Evolutionary conservation across 1,284 basidiomycete species (phyloP).

Genomic region (Acaromyces ingoldii): DNA sequence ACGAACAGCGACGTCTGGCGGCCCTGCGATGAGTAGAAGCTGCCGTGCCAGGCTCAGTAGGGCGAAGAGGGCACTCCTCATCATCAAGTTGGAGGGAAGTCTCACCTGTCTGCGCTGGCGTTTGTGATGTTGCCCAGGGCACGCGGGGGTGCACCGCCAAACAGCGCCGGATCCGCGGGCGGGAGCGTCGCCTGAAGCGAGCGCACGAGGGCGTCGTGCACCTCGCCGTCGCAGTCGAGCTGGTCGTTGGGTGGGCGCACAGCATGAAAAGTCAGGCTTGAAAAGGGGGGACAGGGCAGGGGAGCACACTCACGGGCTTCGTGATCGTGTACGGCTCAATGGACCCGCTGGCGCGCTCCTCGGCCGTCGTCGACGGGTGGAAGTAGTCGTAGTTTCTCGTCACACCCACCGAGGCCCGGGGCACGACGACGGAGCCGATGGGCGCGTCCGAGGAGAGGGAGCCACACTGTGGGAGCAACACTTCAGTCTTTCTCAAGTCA

Average conservation of each 20-base stretch:
- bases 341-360: constrained; percentile 17
- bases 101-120: constrained; percentile 27
- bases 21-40: constrained; percentile 80
- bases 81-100: not conserved
- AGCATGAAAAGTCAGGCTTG: not conserved
- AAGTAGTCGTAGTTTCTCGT: constrained; percentile 70
- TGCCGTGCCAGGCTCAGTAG: constrained; percentile 33
- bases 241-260: not conserved
- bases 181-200: constrained; percentile 19
- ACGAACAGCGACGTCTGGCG: constrained; percentile 67
- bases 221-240: constrained; percentile 60
- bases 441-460: constrained; percentile 63
- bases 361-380: constrained; percentile 18
- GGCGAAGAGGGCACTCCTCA: not conserved
- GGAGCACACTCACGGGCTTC: constrained; percentile 53
- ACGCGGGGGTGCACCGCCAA: constrained; percentile 13
- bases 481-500: not conserved
- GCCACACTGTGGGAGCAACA: constrained; percentile 63
- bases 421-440: constrained; percentile 69
- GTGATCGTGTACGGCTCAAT: constrained; percentile 64
- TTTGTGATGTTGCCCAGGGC: constrained; percentile 31
- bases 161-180: not conserved
- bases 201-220: constrained; percentile 53
- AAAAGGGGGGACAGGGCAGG: not conserved
- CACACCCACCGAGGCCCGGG: constrained; percentile 64